Conservation (phyloP, 148 eudicot genomes). For the Silene conica region DNA sequence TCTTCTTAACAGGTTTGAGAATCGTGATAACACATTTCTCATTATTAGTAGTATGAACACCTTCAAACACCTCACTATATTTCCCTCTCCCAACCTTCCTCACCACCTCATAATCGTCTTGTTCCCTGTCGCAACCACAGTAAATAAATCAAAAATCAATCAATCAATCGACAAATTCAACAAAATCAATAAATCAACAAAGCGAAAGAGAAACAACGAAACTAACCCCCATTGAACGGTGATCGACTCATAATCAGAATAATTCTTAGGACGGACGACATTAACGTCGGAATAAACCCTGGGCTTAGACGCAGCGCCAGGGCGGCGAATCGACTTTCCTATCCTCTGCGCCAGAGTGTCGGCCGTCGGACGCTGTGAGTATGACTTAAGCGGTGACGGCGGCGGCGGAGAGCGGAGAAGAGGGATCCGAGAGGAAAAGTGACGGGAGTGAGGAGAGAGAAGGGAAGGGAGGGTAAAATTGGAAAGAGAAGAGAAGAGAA, state of each 20-base stretch:
- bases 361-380: neutral
- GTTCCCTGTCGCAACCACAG: constrained; percentile 45
- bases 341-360: constrained; percentile 89
- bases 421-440: neutral
- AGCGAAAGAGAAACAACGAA: neutral
- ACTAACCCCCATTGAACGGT: constrained; percentile 91
- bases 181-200: no score
- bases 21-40: constrained; percentile 92
- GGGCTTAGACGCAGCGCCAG: constrained; percentile 85
- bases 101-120: constrained; percentile 96
- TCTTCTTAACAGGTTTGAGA: constrained; percentile 94
- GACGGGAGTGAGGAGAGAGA: neutral
- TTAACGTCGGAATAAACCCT: constrained; percentile 85
- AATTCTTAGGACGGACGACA: constrained; percentile 76
- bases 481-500: neutral
- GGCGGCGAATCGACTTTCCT: constrained; percentile 74
- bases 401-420: neutral
- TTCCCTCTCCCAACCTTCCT: constrained; percentile 95
- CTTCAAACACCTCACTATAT: constrained; percentile 94
- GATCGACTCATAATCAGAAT: constrained; percentile 88
- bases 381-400: neutral
- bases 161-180: no score
- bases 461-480: constrained; percentile 1
- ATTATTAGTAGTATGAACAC: constrained; percentile 61
- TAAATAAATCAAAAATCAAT: neutral